Percentiles rank a stretch among this genome's conserved stretches.
Conservation (phyloP, 306 rosid species). For the Urtica urens region DNA sequence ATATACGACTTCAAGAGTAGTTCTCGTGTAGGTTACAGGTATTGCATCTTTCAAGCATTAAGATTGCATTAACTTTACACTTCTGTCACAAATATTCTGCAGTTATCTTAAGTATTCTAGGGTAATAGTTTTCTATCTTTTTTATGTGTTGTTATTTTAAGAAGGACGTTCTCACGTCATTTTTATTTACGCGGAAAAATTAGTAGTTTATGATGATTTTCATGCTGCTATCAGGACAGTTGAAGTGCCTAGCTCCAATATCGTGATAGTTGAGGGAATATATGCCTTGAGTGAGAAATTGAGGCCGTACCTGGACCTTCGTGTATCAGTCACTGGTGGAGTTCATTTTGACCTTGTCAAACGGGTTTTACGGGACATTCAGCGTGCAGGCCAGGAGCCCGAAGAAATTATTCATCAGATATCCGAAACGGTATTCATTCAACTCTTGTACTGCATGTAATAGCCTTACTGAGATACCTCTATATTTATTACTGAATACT, state of each 20-base stretch:
- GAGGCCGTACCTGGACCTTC: constrained; percentile 87
- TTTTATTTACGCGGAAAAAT: too few species aligned
- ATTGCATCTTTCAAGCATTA: constrained; percentile 19
- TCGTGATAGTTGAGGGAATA: constrained; percentile 84
- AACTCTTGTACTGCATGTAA: constrained; percentile 25
- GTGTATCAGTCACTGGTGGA: constrained; percentile 96
- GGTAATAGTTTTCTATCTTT: neutral
- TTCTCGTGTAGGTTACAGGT: constrained; percentile 84
- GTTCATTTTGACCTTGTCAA: constrained; percentile 96
- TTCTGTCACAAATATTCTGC: constrained; percentile 1
- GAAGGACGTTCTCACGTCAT: too few species aligned
- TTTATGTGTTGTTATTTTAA: too few species aligned
- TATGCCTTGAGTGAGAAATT: constrained; percentile 83
- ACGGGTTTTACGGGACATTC: constrained; percentile 94
- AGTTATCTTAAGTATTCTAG: constrained; percentile 3
- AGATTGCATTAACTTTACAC: neutral
- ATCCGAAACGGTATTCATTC: constrained; percentile 81
- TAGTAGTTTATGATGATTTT: constrained; percentile 11
- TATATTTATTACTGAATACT: constrained; percentile 12
- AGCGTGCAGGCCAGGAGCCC: constrained; percentile 96
- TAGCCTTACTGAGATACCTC: constrained; percentile 15
- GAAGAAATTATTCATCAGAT: constrained; percentile 97
- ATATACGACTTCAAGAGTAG: constrained; percentile 94
- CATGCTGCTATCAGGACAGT: constrained; percentile 47
- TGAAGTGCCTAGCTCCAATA: constrained; percentile 85